Conservation (phyloP, 1,284 basidiomycete species). For the Ceratobasidium sp. region DNA sequence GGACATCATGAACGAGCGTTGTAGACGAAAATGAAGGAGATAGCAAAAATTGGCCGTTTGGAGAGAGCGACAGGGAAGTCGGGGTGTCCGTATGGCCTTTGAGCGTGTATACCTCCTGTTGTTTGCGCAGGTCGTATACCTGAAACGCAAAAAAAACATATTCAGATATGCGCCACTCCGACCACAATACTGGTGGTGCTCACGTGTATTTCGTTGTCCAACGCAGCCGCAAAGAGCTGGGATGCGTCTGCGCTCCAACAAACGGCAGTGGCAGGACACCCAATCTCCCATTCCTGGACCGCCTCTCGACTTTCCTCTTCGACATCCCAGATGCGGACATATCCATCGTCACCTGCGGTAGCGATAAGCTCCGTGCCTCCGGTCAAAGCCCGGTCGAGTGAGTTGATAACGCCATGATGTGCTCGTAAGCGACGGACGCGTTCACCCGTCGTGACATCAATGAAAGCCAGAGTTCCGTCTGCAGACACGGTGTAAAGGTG, state of each 20-base stretch:
- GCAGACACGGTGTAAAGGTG: conserved; percentile 81
- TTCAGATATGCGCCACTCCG: conserved; percentile 33
- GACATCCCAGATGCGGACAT: conserved; percentile 83
- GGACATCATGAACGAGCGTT: conserved; percentile 85
- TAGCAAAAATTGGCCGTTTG: conserved; percentile 82
- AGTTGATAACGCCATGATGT: conserved; percentile 87
- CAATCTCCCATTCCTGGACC: conserved; percentile 80
- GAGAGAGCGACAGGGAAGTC: conserved; percentile 85
- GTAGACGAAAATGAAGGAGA: conserved; percentile 88
- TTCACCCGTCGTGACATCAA: conserved; percentile 79
- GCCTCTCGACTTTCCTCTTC: conserved; percentile 77
- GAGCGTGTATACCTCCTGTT: conserved; percentile 75
- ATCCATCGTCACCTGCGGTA: conserved; percentile 87
- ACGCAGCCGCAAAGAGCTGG: conserved; percentile 82
- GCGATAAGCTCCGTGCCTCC: conserved; percentile 82
- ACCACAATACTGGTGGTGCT: conserved; percentile 9
- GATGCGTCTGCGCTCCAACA: conserved; percentile 90
- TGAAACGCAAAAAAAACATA: conserved; percentile 50
- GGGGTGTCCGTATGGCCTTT: conserved; percentile 87
- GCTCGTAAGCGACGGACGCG: conserved; percentile 76
- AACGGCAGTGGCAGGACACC: conserved; percentile 88
- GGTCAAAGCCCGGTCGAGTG: conserved; percentile 81
- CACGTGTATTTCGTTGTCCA: conserved; percentile 94
- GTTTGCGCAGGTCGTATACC: conserved; percentile 87
- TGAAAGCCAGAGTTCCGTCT: conserved; percentile 77